Conservation (phyloP, 1,139 yeast genomes). For the Geotrichum klebahnii region DNA sequence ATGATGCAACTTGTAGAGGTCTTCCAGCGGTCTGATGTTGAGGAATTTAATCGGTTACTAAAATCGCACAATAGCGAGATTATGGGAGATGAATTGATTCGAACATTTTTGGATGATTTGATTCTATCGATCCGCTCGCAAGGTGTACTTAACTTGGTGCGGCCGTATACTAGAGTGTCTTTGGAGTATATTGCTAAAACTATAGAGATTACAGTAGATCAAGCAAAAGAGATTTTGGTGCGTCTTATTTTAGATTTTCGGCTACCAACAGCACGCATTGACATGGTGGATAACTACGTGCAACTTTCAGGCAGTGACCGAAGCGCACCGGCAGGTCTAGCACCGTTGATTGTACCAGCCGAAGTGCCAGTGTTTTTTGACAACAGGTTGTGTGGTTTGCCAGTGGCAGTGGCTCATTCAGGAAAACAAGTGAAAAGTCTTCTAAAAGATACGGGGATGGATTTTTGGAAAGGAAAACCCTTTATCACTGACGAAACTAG, state of each 20-base stretch:
- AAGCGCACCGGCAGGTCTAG: neutral
- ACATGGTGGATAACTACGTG: slow-evolving; percentile 31
- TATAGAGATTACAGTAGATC: slow-evolving; percentile 32
- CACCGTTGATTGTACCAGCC: slow-evolving; percentile 3
- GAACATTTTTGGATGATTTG: slow-evolving; percentile 36
- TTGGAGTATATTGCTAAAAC: slow-evolving; percentile 36
- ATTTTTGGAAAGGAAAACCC: neutral
- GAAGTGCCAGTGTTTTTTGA: slow-evolving; percentile 2
- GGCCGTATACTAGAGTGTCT: slow-evolving; percentile 42
- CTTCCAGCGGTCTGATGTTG: slow-evolving; percentile 41
- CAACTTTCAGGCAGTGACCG: neutral
- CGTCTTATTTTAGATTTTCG: slow-evolving; percentile 48
- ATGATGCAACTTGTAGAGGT: slow-evolving; percentile 42
- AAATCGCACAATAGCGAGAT: slow-evolving; percentile 31
- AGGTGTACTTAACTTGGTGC: slow-evolving; percentile 39
- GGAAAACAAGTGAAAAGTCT: neutral
- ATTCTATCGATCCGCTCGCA: slow-evolving; percentile 37
- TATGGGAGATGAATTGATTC: slow-evolving; percentile 33
- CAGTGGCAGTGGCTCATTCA: neutral
- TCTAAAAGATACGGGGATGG: neutral
- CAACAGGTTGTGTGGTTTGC: neutral
- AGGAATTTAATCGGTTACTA: slow-evolving; percentile 37
- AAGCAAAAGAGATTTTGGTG: slow-evolving; percentile 43
- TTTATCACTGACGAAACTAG: neutral
- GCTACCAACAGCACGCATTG: slow-evolving; percentile 45